Evolutionary conservation across 2,329 filamentous ascomycete genomes (phyloP).

Genomic region (Aureobasidium namibiae): DNA sequence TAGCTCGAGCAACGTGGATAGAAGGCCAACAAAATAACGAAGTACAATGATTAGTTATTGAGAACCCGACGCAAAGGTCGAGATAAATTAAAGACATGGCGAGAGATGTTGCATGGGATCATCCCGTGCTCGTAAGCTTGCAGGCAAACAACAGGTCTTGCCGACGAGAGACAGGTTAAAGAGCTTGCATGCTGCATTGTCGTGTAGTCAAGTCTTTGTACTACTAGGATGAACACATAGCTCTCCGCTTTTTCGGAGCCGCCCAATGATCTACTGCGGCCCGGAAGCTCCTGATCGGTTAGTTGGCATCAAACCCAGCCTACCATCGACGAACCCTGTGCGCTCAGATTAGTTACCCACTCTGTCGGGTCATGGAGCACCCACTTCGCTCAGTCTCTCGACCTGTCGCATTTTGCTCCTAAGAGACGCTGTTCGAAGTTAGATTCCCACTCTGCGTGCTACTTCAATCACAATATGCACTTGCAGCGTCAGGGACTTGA

Average conservation of each 20-base stretch:
- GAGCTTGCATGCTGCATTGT: slow-evolving; percentile 12
- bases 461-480: neutral
- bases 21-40: slow-evolving; percentile 7
- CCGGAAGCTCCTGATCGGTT: slow-evolving; percentile 10
- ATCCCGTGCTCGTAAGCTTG: slow-evolving; percentile 6
- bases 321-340: slow-evolving; percentile 13
- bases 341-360: slow-evolving; percentile 3
- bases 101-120: neutral
- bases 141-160: slow-evolving; percentile 7
- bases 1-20: slow-evolving; percentile 1
- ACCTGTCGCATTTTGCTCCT: slow-evolving; percentile 10
- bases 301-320: slow-evolving; percentile 10
- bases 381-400: slow-evolving; percentile 1
- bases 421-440: slow-evolving; percentile 3
- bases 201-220: slow-evolving; percentile 11
- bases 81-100: neutral
- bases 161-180: slow-evolving; percentile 8
- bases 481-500: neutral
- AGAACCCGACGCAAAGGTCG: neutral
- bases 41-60: neutral
- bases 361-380: slow-evolving; percentile 4
- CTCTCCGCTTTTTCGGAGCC: slow-evolving; percentile 5
- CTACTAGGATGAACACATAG: slow-evolving; percentile 8
- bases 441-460: slow-evolving; percentile 3
- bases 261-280: slow-evolving; percentile 12